Conservation (phyloP, 257 asterid species). For the Cruciata laevipes region DNA sequence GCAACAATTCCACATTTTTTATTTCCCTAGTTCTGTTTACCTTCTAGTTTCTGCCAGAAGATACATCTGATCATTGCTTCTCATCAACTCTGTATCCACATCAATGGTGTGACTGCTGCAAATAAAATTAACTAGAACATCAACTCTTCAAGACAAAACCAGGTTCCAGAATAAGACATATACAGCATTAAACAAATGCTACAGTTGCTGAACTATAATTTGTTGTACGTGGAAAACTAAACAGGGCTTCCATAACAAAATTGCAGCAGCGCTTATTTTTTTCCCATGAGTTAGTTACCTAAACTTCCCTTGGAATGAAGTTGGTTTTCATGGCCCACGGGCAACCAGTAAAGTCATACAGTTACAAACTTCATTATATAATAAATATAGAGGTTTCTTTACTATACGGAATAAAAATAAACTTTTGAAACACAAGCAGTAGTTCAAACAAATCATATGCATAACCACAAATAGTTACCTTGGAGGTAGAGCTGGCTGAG, state of each 20-base stretch:
- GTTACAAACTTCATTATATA: neutral
- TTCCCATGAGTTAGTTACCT: no score
- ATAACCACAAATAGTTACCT: slow-evolving; percentile 24
- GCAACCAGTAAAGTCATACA: neutral
- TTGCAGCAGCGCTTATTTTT: no score
- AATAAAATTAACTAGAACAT: neutral
- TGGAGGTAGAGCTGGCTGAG: slow-evolving; percentile 24
- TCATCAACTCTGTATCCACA: slow-evolving; percentile 25
- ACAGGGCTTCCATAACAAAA: neutral
- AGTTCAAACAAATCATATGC: neutral
- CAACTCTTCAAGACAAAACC: neutral
- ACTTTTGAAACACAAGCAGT: neutral
- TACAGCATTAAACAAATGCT: neutral
- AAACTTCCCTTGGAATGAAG: neutral
- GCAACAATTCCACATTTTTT: neutral
- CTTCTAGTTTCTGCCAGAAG: slow-evolving; percentile 40
- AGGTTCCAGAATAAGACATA: neutral
- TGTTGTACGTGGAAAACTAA: neutral
- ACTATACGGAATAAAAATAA: neutral
- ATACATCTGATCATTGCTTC: slow-evolving; percentile 26
- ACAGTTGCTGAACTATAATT: neutral
- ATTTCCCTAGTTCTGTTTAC: slow-evolving; percentile 11
- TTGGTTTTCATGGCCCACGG: neutral
- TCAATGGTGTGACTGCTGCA: slow-evolving; percentile 32
- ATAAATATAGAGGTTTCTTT: neutral